A percentile compares a stretch with the other conserved stretches of the same genome.
These are phyloP conservation scores for Vicia sativa DNA, from an alignment of 306 rosid species.

Conservation along the genomic window DNA sequence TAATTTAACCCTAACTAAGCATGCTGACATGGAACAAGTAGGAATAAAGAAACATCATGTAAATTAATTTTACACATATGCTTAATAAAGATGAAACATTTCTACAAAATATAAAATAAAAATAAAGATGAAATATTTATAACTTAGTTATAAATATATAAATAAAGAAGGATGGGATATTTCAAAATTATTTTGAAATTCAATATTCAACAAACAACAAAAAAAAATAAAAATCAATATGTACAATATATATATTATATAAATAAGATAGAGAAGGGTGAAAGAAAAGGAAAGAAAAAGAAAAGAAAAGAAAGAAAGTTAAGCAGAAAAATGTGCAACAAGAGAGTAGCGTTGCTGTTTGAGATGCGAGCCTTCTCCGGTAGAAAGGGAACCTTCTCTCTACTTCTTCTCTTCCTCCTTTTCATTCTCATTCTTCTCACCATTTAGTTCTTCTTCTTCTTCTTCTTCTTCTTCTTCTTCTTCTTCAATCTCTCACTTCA, in stretches of 20 bases:
- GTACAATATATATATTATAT: too few relatives aligned
- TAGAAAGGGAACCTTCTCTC: constrained; percentile 79
- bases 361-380: constrained; percentile 78
- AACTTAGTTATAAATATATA: too few relatives aligned
- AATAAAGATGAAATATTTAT: background rate
- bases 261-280: constrained; percentile 36
- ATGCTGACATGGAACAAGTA: constrained; percentile 43
- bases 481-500: constrained; percentile 27
- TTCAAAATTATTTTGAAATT: background rate
- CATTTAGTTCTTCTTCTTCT: constrained; percentile 42
- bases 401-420: constrained; percentile 69
- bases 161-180: background rate
- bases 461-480: constrained; percentile 21
- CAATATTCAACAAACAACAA: too few relatives aligned
- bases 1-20: constrained; percentile 36
- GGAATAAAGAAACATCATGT: background rate
- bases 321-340: constrained; percentile 41
- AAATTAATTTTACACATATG: background rate
- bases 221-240: background rate
- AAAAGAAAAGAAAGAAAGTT: constrained; percentile 16
- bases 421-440: constrained; percentile 74
- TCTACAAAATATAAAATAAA: background rate
- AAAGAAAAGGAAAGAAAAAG: constrained; percentile 29
- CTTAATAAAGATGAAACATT: background rate
- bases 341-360: constrained; percentile 47